Conservation (phyloP, 352 stramenopile genomes). For the Globisporangium takayamanum region DNA sequence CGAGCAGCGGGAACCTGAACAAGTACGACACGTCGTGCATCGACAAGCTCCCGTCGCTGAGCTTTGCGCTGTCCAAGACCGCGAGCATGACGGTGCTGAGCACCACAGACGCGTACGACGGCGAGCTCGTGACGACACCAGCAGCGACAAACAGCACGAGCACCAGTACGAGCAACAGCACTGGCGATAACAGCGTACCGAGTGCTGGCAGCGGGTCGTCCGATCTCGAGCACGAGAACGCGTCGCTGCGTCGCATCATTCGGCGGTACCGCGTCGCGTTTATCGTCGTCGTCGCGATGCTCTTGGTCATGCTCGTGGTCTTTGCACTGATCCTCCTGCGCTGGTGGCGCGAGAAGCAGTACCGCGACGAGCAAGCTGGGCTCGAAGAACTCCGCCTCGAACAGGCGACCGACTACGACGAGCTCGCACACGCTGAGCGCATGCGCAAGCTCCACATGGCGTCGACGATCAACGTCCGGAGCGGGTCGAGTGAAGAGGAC, state of each 20-base stretch:
- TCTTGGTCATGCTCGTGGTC: constrained; percentile 8
- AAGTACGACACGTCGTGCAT: constrained; percentile 53
- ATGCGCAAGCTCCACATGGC: constrained; percentile 5
- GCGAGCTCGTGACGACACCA: constrained; percentile 13
- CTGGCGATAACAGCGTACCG: not conserved
- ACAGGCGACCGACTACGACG: constrained; percentile 1
- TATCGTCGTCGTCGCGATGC: constrained; percentile 5
- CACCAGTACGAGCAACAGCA: constrained; percentile 7
- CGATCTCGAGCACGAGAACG: constrained; percentile 12
- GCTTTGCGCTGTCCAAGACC: constrained; percentile 24
- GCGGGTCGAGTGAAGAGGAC: constrained; percentile 6
- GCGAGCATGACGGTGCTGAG: constrained; percentile 37
- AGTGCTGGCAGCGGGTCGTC: not conserved
- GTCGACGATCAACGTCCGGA: constrained; percentile 8
- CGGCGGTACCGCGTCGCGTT: constrained; percentile 8
- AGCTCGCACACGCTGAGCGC: not conserved
- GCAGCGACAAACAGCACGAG: constrained; percentile 6
- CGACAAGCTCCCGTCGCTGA: constrained; percentile 21
- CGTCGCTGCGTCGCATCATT: constrained; percentile 1
- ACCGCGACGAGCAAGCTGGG: constrained; percentile 7
- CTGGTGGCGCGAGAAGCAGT: constrained; percentile 15
- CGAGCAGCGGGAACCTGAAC: constrained; percentile 32
- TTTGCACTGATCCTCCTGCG: constrained; percentile 8
- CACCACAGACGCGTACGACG: constrained; percentile 43
- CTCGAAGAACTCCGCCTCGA: not conserved